These are phyloP conservation scores for Candolleomyces aberdarensis DNA, from an alignment of 768 basidiomycete genomes.

Conservation along the genomic window DNA sequence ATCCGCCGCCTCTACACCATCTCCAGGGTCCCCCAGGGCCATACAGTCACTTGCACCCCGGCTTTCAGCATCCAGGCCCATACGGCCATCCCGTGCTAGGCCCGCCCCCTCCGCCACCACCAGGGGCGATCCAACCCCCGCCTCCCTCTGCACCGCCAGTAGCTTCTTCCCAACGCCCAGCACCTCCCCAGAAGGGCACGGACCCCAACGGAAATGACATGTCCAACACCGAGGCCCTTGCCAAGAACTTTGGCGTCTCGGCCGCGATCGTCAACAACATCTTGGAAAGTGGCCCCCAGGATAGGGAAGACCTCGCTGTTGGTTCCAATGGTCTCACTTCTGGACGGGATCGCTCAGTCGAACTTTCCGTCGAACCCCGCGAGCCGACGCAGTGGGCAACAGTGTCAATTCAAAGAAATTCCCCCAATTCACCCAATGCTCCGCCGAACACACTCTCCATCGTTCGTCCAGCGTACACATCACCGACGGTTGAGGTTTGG, in stretches of 20 bases:
- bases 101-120: conserved; percentile 24
- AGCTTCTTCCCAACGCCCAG: conserved; percentile 8
- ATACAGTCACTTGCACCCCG: conserved; percentile 59
- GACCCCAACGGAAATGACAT: conserved; percentile 81
- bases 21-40: conserved; percentile 37
- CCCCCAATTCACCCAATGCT: conserved; percentile 19
- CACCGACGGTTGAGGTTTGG: conserved; percentile 51
- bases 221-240: conserved; percentile 70
- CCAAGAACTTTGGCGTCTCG: conserved; percentile 77
- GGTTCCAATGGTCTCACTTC: conserved; percentile 69
- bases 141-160: conserved; percentile 19
- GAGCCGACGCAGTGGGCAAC: conserved; percentile 61
- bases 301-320: conserved; percentile 75
- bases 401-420: conserved; percentile 50
- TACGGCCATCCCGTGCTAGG: conserved; percentile 36
- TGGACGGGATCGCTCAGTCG: conserved; percentile 60
- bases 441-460: conserved; percentile 34
- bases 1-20: conserved; percentile 22
- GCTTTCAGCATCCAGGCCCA: conserved; percentile 50
- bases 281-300: conserved; percentile 45
- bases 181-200: conserved; percentile 58
- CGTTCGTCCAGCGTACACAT: conserved; percentile 24
- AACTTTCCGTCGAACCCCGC: conserved; percentile 53
- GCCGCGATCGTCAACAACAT: conserved; percentile 65
- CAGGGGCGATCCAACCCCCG: conserved; percentile 22